These are phyloP conservation scores for Phytophthora tubulina DNA, from an alignment of 352 stramenopile genomes.

Conservation along the genomic window DNA sequence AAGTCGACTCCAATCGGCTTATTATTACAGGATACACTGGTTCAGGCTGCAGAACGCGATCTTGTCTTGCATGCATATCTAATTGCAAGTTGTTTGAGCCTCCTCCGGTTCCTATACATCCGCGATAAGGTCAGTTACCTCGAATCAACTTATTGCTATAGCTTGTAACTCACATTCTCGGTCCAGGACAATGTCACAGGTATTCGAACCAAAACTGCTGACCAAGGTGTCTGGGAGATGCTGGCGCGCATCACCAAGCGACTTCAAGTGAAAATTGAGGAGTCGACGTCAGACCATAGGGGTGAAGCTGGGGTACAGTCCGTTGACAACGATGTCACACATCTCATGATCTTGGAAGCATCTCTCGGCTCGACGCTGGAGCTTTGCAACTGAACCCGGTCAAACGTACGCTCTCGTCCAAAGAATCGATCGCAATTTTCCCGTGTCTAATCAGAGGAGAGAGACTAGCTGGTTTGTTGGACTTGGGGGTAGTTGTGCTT, in stretches of 20 bases:
- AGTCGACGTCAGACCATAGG: conserved; percentile 18
- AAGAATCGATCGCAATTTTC: conserved; percentile 7
- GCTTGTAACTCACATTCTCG: not conserved
- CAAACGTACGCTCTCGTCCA: conserved; percentile 2
- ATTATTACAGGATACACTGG: conserved; percentile 48
- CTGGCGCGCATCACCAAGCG: conserved; percentile 44
- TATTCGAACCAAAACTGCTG: conserved; percentile 30
- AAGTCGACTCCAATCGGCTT: conserved; percentile 36
- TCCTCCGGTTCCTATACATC: conserved; percentile 71
- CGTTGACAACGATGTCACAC: conserved; percentile 32
- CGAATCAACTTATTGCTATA: not conserved
- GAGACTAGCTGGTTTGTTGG: conserved; percentile 18
- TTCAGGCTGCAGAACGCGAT: conserved; percentile 62
- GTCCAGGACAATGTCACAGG: conserved; percentile 49
- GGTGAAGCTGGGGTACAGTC: not conserved
- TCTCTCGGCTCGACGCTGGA: conserved; percentile 51
- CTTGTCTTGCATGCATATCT: conserved; percentile 70
- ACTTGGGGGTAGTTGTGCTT: not conserved
- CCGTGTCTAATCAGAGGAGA: conserved; percentile 38
- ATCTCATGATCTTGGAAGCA: conserved; percentile 63
- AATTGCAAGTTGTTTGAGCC: conserved; percentile 71
- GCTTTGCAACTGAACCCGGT: conserved; percentile 22
- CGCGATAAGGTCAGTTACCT: conserved; percentile 62
- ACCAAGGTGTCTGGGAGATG: conserved; percentile 19
- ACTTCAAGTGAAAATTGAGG: conserved; percentile 44